Percentiles rank a stretch among this genome's conserved stretches.
These are phyloP conservation scores for Ustilaginoidea virens DNA, from an alignment of 2,329 filamentous ascomycete genomes.

Conservation along the genomic window DNA sequence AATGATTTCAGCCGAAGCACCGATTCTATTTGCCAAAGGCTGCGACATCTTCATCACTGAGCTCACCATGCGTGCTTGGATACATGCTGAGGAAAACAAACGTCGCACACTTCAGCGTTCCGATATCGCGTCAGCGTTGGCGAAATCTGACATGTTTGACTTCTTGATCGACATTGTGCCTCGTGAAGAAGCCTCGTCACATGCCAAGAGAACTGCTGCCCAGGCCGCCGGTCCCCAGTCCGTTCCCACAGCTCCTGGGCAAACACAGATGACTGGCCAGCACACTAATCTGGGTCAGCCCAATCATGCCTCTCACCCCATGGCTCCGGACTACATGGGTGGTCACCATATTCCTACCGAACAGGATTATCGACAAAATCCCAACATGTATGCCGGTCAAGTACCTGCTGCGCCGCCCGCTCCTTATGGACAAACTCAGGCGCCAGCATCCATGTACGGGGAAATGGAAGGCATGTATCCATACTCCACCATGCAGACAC, in stretches of 20 bases:
- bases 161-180: conserved; percentile 98
- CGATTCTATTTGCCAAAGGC: conserved; percentile 94
- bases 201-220: conserved; percentile 58
- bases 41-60: conserved; percentile 99
- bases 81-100: conserved; percentile 98
- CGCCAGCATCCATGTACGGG: conserved; percentile 54
- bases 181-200: conserved; percentile 77
- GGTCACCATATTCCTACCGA: conserved; percentile 51
- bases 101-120: conserved; percentile 85
- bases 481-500: conserved; percentile 65
- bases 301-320: conserved; percentile 39
- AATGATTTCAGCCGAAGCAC: conserved; percentile 98
- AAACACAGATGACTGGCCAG: conserved; percentile 36
- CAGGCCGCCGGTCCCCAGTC: conserved; percentile 28
- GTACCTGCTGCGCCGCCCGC: conserved; percentile 58
- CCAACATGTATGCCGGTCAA: conserved; percentile 67
- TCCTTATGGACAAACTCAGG: conserved; percentile 63
- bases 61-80: conserved; percentile 98
- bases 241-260: conserved; percentile 32
- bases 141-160: conserved; percentile 99
- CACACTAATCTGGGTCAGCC: conserved; percentile 33
- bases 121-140: conserved; percentile 87
- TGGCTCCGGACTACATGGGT: conserved; percentile 49
- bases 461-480: conserved; percentile 75
- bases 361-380: conserved; percentile 65